Conservation (phyloP, 2,329 filamentous ascomycete genomes). For the Trichophyton rubrum region DNA sequence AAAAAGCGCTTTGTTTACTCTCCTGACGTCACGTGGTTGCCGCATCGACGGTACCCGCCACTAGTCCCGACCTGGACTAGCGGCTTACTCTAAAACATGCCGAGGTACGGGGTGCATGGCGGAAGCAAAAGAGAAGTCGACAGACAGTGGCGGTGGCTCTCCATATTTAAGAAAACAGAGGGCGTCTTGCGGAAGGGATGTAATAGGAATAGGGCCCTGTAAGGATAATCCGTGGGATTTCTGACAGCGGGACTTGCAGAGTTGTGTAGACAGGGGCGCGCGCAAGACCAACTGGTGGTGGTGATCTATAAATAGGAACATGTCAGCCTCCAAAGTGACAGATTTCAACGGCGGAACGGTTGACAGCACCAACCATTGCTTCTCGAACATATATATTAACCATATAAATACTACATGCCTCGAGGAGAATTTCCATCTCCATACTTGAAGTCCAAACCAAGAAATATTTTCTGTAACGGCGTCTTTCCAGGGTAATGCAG, state of each 20-base stretch:
- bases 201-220: background rate
- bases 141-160: background rate
- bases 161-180: background rate
- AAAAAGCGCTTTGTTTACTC: constrained; percentile 2
- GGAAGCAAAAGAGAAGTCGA: background rate
- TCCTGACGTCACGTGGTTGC: constrained; percentile 1
- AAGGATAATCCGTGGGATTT: background rate
- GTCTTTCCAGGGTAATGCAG: no score
- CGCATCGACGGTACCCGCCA: background rate
- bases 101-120: background rate
- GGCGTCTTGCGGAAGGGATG: background rate
- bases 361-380: no score
- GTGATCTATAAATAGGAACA: background rate
- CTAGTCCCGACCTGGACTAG: background rate
- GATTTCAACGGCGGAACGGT: no score
- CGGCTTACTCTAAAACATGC: background rate
- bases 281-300: background rate
- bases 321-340: no score
- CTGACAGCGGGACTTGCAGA: background rate
- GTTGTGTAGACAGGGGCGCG: background rate
- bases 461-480: no score
- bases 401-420: no score
- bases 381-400: no score
- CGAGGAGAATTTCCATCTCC: no score
- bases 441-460: no score